Evolutionary conservation across 208 protist species (phyloP).

Genomic region (Wallacemonas sp.): DNA sequence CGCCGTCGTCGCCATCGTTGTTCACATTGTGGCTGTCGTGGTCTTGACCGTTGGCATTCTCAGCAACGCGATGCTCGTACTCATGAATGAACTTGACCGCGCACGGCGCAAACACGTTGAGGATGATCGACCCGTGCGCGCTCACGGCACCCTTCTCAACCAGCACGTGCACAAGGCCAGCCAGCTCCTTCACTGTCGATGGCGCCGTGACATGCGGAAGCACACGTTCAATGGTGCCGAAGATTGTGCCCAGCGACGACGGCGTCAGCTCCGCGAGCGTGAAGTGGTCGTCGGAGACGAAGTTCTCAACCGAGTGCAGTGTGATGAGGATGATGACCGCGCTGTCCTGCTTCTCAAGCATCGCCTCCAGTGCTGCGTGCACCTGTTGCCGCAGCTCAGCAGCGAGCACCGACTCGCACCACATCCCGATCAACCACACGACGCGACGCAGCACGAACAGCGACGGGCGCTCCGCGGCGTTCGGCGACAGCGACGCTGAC

Average conservation of each 20-base stretch:
- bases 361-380: slow-evolving; percentile 45
- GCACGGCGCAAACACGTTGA: slow-evolving; percentile 53
- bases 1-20: slow-evolving; percentile 19
- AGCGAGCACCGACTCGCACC: slow-evolving; percentile 71
- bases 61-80: neutral
- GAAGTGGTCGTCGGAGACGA: slow-evolving; percentile 66
- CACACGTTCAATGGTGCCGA: slow-evolving; percentile 47
- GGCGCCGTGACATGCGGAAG: slow-evolving; percentile 46
- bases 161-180: slow-evolving; percentile 57
- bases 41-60: neutral
- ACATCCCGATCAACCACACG: slow-evolving; percentile 87
- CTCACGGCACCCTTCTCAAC: slow-evolving; percentile 47
- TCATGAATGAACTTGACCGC: slow-evolving; percentile 32
- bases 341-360: slow-evolving; percentile 37
- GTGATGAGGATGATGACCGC: slow-evolving; percentile 54
- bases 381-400: slow-evolving; percentile 36
- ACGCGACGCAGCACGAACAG: slow-evolving; percentile 75
- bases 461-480: slow-evolving; percentile 14
- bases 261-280: slow-evolving; percentile 41
- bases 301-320: slow-evolving; percentile 64
- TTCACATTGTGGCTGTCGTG: slow-evolving; percentile 1
- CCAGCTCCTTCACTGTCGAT: slow-evolving; percentile 40
- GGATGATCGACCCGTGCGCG: slow-evolving; percentile 38
- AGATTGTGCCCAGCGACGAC: slow-evolving; percentile 43
- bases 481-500: slow-evolving; percentile 3